phyloP scores from a whole-genome alignment of 192 early-diverging fungal species.

The Lunasporangiospora selenospora region DNA sequence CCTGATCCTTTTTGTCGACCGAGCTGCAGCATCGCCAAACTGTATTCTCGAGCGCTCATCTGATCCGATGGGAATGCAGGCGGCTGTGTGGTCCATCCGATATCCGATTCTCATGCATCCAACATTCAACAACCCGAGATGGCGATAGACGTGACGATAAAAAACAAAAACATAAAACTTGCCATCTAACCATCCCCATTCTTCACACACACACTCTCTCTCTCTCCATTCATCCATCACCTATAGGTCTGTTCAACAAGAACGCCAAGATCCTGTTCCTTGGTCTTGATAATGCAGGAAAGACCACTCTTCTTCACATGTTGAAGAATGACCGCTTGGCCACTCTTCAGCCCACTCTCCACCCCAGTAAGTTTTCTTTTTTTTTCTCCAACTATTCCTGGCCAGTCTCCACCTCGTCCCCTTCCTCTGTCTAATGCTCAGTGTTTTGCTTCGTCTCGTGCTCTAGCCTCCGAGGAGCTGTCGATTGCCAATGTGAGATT shows the following conservation, averaged over 20 bases:
- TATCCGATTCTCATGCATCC: too few relatives aligned
- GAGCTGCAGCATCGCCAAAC: too few relatives aligned
- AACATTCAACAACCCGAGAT: too few relatives aligned
- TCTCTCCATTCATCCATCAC: not conserved
- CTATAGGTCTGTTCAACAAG: slow-evolving; percentile 95
- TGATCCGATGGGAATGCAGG: too few relatives aligned
- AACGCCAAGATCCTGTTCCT: slow-evolving; percentile 99
- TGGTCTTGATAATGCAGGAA: slow-evolving; percentile 98
- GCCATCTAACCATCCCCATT: not conserved
- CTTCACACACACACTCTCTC: not conserved
- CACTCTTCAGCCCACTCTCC: slow-evolving; percentile 92
- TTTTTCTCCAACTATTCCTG: too few relatives aligned
- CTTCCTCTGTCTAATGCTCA: not conserved
- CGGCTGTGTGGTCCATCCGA: too few relatives aligned
- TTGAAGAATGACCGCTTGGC: slow-evolving; percentile 98
- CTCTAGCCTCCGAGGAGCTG: slow-evolving; percentile 93
- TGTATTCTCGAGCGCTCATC: too few relatives aligned
- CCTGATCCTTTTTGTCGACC: too few relatives aligned
- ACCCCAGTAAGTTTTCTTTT: slow-evolving; percentile 82
- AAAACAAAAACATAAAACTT: not conserved
- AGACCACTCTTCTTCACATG: slow-evolving; percentile 99
- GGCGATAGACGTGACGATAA: too few relatives aligned
- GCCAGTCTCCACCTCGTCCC: too few relatives aligned
- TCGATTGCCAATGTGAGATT: slow-evolving; percentile 97
- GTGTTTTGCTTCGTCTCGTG: slow-evolving; percentile 1